Conservation (phyloP, 164 flowering plant genomes). For the Chloranthus sessilifolius region DNA sequence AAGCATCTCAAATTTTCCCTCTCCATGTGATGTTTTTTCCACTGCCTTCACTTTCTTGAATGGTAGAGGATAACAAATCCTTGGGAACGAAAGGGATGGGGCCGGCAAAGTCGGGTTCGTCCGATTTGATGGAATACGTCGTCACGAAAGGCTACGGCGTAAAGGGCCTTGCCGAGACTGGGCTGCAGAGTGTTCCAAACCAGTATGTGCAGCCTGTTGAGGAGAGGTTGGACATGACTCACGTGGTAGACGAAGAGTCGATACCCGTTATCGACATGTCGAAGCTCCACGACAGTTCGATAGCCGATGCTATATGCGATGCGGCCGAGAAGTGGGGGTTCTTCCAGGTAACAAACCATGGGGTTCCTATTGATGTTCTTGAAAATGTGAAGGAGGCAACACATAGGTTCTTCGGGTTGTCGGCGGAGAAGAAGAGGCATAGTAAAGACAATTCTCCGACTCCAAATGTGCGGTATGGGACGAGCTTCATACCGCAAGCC, state of each 20-base stretch:
- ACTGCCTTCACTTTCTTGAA: too few species aligned
- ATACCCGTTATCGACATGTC: constrained; percentile 34
- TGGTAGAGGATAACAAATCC: too few species aligned
- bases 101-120: too few species aligned
- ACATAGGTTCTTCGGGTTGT: constrained; percentile 12
- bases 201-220: constrained; percentile 11
- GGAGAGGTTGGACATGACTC: constrained; percentile 12
- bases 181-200: constrained; percentile 8
- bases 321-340: constrained; percentile 17
- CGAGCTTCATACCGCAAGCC: constrained; percentile 17
- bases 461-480: constrained; percentile 13
- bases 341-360: constrained; percentile 23
- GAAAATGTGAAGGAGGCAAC: constrained; percentile 13
- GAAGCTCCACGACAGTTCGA: constrained; percentile 11
- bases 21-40: too few species aligned
- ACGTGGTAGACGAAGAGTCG: constrained; percentile 1
- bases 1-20: too few species aligned
- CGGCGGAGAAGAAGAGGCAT: constrained; percentile 13
- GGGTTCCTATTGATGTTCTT: constrained; percentile 11
- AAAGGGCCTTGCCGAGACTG: constrained; percentile 8
- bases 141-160: constrained; percentile 10
- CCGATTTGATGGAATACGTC: constrained; percentile 6
- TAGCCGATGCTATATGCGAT: constrained; percentile 18
- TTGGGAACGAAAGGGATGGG: too few species aligned
- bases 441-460: constrained; percentile 12